Evolutionary conservation across 2,329 filamentous ascomycete species (phyloP).

Genomic region (Microcyclosporella mali): DNA sequence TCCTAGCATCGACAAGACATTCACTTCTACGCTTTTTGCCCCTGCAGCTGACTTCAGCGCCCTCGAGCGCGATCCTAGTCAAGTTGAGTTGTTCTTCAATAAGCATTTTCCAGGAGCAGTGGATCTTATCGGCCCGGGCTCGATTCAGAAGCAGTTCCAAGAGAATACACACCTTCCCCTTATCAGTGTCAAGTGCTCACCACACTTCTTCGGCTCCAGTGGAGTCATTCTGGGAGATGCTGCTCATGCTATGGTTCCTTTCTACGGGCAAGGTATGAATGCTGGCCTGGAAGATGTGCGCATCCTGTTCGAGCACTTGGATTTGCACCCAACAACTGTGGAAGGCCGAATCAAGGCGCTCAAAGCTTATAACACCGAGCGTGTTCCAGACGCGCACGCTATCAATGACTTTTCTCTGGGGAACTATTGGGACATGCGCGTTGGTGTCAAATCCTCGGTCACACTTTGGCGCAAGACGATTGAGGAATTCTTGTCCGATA

Average conservation of each 20-base stretch:
- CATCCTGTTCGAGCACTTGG: constrained; percentile 75
- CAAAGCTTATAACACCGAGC: constrained; percentile 65
- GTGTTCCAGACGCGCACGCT: constrained; percentile 72
- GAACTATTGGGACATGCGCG: constrained; percentile 92
- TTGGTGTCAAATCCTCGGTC: constrained; percentile 67
- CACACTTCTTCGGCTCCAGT: constrained; percentile 71
- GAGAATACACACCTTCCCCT: constrained; percentile 84
- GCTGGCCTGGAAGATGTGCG: constrained; percentile 90
- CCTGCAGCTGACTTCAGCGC: constrained; percentile 62
- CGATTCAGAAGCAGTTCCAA: constrained; percentile 68
- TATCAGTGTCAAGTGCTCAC: constrained; percentile 86
- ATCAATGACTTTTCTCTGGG: constrained; percentile 88
- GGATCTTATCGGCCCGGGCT: constrained; percentile 55
- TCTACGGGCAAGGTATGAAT: constrained; percentile 98
- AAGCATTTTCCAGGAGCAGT: constrained; percentile 81
- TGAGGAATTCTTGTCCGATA: constrained; percentile 74
- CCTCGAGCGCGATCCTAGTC: constrained; percentile 58
- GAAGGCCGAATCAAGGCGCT: constrained; percentile 48
- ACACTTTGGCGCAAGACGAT: constrained; percentile 79
- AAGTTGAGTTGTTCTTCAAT: constrained; percentile 69
- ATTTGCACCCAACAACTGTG: constrained; percentile 53
- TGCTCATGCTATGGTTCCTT: constrained; percentile 95
- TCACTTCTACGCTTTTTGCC: constrained; percentile 91
- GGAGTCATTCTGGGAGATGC: constrained; percentile 88
- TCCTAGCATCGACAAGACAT: constrained; percentile 78